phyloP scores from a whole-genome alignment of 331 rosid species.

The Quercus tomentella region DNA sequence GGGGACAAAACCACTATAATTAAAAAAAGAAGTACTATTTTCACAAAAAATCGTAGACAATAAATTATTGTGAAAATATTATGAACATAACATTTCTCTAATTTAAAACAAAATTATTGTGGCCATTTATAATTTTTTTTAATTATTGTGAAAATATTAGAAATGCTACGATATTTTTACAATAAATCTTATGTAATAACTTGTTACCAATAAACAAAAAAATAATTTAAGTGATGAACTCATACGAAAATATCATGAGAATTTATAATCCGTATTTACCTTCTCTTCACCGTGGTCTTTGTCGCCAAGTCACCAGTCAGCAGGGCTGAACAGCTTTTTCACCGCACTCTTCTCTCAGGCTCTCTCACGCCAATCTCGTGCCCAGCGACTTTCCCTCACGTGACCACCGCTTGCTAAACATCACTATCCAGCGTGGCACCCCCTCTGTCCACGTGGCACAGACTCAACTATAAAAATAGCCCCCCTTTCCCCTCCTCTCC shows the following conservation, averaged over 20 bases:
- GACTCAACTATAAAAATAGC: slow-evolving; percentile 24
- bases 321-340: background rate
- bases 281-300: too few relatives aligned
- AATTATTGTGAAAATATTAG: too few relatives aligned
- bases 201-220: accelerated
- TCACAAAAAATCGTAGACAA: accelerated
- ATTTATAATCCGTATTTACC: too few relatives aligned
- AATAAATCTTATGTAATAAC: accelerated
- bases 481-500: background rate
- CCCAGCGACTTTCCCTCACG: slow-evolving; percentile 12
- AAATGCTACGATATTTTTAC: too few relatives aligned
- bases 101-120: too few relatives aligned
- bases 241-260: too few relatives aligned
- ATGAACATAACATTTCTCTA: too few relatives aligned
- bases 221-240: too few relatives aligned
- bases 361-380: background rate
- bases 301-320: too few relatives aligned
- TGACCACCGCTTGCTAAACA: slow-evolving; percentile 11
- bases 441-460: slow-evolving; percentile 38
- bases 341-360: background rate
- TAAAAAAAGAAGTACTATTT: too few relatives aligned
- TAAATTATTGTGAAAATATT: accelerated
- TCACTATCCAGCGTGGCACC: slow-evolving; percentile 27
- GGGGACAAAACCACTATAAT: too few relatives aligned
- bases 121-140: too few relatives aligned